Conservation (phyloP, 2,329 filamentous ascomycete genomes). For the Phoma sp. region DNA sequence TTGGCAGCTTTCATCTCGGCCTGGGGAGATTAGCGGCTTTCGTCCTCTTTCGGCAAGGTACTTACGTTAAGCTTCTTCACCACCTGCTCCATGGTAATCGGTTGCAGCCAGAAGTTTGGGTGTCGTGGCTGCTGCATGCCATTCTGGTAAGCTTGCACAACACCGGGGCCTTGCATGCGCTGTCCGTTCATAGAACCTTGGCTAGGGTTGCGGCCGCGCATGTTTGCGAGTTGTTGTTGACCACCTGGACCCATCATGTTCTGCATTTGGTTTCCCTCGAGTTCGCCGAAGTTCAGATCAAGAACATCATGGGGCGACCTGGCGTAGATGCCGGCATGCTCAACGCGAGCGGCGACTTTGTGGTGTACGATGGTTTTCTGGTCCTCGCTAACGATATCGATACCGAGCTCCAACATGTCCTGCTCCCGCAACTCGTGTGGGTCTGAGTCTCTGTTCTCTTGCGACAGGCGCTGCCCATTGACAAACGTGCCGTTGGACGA, state of each 20-base stretch:
- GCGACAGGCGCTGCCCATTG: slow-evolving; percentile 87
- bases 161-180: slow-evolving; percentile 64
- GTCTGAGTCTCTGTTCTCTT: slow-evolving; percentile 94
- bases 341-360: slow-evolving; percentile 95
- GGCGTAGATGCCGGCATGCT: slow-evolving; percentile 86
- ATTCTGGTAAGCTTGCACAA: slow-evolving; percentile 62
- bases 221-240: slow-evolving; percentile 68
- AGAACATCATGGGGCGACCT: slow-evolving; percentile 73
- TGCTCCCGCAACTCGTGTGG: slow-evolving; percentile 90
- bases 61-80: slow-evolving; percentile 84
- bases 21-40: slow-evolving; percentile 57
- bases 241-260: slow-evolving; percentile 70
- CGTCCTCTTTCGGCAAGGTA: slow-evolving; percentile 25
- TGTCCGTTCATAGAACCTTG: slow-evolving; percentile 67
- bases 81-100: slow-evolving; percentile 92
- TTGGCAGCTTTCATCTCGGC: slow-evolving; percentile 89
- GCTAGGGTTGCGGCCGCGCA: slow-evolving; percentile 67
- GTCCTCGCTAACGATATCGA: slow-evolving; percentile 98
- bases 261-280: slow-evolving; percentile 78
- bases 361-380: slow-evolving; percentile 98
- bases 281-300: slow-evolving; percentile 90
- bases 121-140: slow-evolving; percentile 74
- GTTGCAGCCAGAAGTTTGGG: slow-evolving; percentile 83
- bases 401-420: slow-evolving; percentile 92
- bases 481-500: slow-evolving; percentile 99